Base-by-base conservation (phyloP, 441 rosid genomes). In the Gossypium lobatum region DNA sequence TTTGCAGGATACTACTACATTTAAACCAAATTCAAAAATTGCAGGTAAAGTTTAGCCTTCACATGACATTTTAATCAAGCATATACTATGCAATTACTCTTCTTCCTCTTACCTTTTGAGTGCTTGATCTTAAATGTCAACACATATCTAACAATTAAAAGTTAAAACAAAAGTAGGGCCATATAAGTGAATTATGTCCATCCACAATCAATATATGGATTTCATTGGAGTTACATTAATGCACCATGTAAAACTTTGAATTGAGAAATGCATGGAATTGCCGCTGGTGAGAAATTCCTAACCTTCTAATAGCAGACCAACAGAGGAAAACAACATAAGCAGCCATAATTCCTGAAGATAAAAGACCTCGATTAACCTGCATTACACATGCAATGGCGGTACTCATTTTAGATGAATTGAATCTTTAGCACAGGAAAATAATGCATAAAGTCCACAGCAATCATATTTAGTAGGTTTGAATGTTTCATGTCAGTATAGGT, bases 341-440 rank as follows among this genome's bases (percentile, higher is more conserved):
- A 71, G 96, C 97, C 97, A 94, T 91, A 50, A 91, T 89, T 73
- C 97, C 92, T 1, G 95, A 87, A 61, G 96, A 94, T 46, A 91
- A 76, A 77, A 91, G 87, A 39, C 93, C 93, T 75, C 88, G 82
- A 34, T 92, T 94, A 59, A 92, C 92, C 97, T 91, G 82, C 59
- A 50, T 48, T 25, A 58, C 61, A 54, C 62, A 71, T 42, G 58
- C 28, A 31, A 58, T n/a, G 2, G n/a, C 4, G 6, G 45, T 25
- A 68, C 39, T 54, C 21, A 26, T 52, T 39, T 23, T 60, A 37
- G 58, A 71, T 65, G 46, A 46, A 61, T 34, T 6, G 64, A 60
- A 20, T 17, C 54, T 14, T 13, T 48, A 17, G 58, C 6, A 14
- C 17, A 72, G 11, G 3, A 20, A 62, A 14, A 62, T 7, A 31